Percentiles rank a stretch among this genome's conserved stretches.
These are phyloP conservation scores for Talaromyces nanjingensis DNA, from an alignment of 495 filamentous ascomycete genomes.

Conservation along the genomic window DNA sequence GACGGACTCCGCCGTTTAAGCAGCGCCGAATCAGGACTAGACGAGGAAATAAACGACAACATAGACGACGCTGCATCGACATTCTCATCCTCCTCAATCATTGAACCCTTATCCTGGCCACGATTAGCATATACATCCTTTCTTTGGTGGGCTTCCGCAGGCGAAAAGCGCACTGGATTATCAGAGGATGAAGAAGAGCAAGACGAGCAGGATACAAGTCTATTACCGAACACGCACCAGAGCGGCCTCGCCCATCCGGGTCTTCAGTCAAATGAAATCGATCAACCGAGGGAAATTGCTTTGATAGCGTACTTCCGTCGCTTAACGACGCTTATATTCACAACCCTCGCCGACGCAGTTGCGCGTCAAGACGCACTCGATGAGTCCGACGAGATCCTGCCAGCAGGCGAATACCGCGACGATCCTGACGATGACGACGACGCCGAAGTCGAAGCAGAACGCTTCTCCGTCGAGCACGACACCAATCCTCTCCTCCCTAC, in stretches of 20 bases:
- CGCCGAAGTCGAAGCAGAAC: neutral
- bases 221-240: slow-evolving; percentile 29
- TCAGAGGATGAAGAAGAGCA: slow-evolving; percentile 38
- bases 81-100: slow-evolving; percentile 45
- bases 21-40: slow-evolving; percentile 17
- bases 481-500: slow-evolving; percentile 6
- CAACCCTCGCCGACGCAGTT: slow-evolving; percentile 51
- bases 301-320: slow-evolving; percentile 91
- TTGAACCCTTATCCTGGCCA: slow-evolving; percentile 81
- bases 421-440: slow-evolving; percentile 36
- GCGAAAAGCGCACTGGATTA: slow-evolving; percentile 61
- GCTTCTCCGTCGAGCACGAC: neutral
- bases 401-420: slow-evolving; percentile 24
- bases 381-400: slow-evolving; percentile 35
- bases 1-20: slow-evolving; percentile 54
- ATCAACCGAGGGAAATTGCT: slow-evolving; percentile 55
- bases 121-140: slow-evolving; percentile 85
- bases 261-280: slow-evolving; percentile 32
- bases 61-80: slow-evolving; percentile 35
- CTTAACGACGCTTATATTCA: slow-evolving; percentile 65
- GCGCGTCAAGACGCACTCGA: slow-evolving; percentile 53
- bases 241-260: slow-evolving; percentile 37
- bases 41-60: slow-evolving; percentile 21
- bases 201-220: slow-evolving; percentile 34
- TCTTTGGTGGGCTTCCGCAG: slow-evolving; percentile 98